Evolutionary conservation across 805 yeast species (phyloP), one percentile per base, ranked within the genome.

Genomic region (Barnettozyma salicaria): DNA sequence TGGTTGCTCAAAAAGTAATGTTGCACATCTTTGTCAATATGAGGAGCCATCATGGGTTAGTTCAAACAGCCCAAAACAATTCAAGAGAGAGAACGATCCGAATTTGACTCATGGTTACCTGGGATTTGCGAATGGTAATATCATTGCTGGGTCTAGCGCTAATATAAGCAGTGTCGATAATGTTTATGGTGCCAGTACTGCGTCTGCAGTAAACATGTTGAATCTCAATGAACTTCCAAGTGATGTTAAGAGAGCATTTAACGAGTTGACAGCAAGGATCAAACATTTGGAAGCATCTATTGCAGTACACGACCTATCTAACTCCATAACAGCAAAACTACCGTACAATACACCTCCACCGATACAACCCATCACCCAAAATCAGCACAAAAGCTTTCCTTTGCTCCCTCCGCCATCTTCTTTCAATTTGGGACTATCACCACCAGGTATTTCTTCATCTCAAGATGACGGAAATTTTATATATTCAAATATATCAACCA

Each of bases 1-100:
- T 13, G 74, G 74, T 40, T 74, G 80, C 58, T 55, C 60, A 11
- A 74, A 72, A 50, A 72, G 75, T 28, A 76, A 74, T 7, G 78
- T 74, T n/a, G 63, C 63, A 7, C 78, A 74, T 49, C 52, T 74
- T 16, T 74, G 80, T 40, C 71, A 70, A 31, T 74, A 72, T 40
- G 65, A 74, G 50, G 77, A 72, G 41, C 80, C 78, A 24, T 59
- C 67, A 20, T 74, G 80, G 80, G 76, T 68, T 53, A 54, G 76
- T 41, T 65, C 74, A 39, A 74, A 64, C 30, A 58, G 65, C 2
- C 68, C 67, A 7, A 25, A 29, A 29, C 5, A 34, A 8, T 12
- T 22, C 19, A 29, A 28, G 16, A 12, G 29, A 26, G 7, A 17
- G 14, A 26, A 26, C 10, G 16, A 26, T n/a, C 16, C n/a, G 16